Base-by-base conservation (phyloP, 306 rosid species). In the Vigna trinervia region DNA sequence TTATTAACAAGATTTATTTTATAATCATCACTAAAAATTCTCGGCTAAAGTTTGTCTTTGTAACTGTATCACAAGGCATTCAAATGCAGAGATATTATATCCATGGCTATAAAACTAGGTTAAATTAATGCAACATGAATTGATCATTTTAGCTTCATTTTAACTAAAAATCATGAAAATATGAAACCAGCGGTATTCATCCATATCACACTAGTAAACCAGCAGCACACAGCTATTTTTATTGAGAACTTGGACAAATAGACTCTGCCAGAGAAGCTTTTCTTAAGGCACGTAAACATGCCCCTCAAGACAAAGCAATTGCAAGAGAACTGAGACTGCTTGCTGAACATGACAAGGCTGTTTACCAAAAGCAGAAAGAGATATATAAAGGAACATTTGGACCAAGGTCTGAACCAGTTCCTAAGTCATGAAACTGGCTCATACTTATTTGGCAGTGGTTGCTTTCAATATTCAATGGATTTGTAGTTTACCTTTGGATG, bases 351-450 rank as follows among this genome's bases (percentile, higher is more conserved):
- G 96, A 92, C 84, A 90, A 88, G 86, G 93, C 89, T 76, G 59
- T 92, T 77, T 89, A 95, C 78, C 93, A 90, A 86, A 95, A 92
- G 93, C 98, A 92, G 72, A 95, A 88, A 80, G 97, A 92, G 88
- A 86, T 95, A 66, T 92, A 95, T 67, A 95, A 89, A 84, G 98
- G 98, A 45, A 88, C 92, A 58, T 92, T 95, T 74, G 97, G 97
- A 75, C 92, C 96, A 57, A 86, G 92, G 17, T 93, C 92, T 0
- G 81, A 89, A 66, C 86, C 92, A 10, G 88, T 87, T 75, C 93
- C 93, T 6, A 74, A 86, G 92, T 76, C 2, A 71, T 77, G 73
- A 32, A 86, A 84, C 66, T 84, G 78, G 87, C 74, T 88, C 60
- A 62, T 86, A 46, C 62, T 86, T 61, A 47, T 87, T 30, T 90